A percentile compares a stretch with the other conserved stretches of the same genome.
Evolutionary conservation across 352 stramenopile genomes (phyloP).

Genomic region (Phytophthora hybrid): DNA sequence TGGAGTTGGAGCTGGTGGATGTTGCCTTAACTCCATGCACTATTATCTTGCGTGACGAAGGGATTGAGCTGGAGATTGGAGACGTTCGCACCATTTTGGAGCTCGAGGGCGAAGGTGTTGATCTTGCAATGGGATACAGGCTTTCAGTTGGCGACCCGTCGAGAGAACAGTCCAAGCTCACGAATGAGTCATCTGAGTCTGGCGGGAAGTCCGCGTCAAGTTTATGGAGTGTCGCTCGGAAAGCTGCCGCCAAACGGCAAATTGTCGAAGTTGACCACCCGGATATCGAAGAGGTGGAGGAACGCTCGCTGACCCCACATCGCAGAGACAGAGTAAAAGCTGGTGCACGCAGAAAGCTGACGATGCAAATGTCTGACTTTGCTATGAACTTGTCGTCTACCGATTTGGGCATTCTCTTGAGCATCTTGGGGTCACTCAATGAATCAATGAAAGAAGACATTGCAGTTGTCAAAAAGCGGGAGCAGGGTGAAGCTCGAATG

Average conservation of each 20-base stretch:
- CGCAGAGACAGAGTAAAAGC: slow-evolving; percentile 60
- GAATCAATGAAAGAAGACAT: slow-evolving; percentile 79
- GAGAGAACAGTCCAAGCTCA: slow-evolving; percentile 27
- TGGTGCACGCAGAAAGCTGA: slow-evolving; percentile 65
- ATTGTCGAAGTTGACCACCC: slow-evolving; percentile 70
- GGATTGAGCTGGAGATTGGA: slow-evolving; percentile 79
- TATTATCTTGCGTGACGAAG: slow-evolving; percentile 67
- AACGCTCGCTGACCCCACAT: slow-evolving; percentile 31
- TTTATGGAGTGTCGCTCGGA: slow-evolving; percentile 69
- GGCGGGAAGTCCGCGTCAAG: slow-evolving; percentile 48
- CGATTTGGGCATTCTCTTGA: slow-evolving; percentile 83
- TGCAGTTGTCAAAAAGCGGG: slow-evolving; percentile 64
- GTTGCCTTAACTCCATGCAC: slow-evolving; percentile 83
- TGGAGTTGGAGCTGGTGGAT: slow-evolving; percentile 81
- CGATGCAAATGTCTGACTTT: slow-evolving; percentile 88
- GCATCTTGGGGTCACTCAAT: slow-evolving; percentile 70
- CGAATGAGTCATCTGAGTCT: slow-evolving; percentile 8
- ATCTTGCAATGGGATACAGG: slow-evolving; percentile 80
- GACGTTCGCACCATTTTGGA: slow-evolving; percentile 84
- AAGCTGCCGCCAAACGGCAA: slow-evolving; percentile 61
- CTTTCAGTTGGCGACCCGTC: slow-evolving; percentile 60
- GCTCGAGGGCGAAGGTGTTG: slow-evolving; percentile 87
- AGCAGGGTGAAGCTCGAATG: slow-evolving; percentile 56
- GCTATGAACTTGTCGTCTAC: slow-evolving; percentile 83
- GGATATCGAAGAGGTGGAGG: slow-evolving; percentile 48